Evolutionary conservation across 2,329 filamentous ascomycete species (phyloP), one percentile per base, ranked within the genome.

Genomic region (Neofusicoccum kwambonambiense): DNA sequence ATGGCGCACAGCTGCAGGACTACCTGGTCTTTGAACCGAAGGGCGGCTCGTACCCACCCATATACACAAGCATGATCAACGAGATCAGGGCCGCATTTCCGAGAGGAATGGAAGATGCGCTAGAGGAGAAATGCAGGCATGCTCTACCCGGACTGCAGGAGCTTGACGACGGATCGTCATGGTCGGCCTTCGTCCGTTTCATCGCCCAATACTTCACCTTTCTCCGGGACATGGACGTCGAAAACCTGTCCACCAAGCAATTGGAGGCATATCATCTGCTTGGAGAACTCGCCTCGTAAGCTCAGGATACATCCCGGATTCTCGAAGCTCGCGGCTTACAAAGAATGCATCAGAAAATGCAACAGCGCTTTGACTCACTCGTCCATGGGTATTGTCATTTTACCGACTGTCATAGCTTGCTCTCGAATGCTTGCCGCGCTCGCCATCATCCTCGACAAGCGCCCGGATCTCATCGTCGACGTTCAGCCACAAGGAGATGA

Each of bases 361-460:
- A 90, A 92, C 31, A 90, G 90, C 19, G 93, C 93, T 0, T 86
- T 97, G 54, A 87, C 88, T 6, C 90, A 97, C 72, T 87, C 90
- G 1, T 89, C 88, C 12, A 89, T 93, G 74, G 94, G 94, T 37
- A 86, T 89, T 35, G 85, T 97, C 71, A 87, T 97, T 70, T 86
- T 97, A 45, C 89, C 92, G 47, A 93, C 92, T 3, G 91, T 92
- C 73, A 88, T 97, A 70, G 90, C 90, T 35, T 86, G 96, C 62
- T 94, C 91, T 37, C 88, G 90, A 69, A 87, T 92, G 7, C 86
- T 97, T 27, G 90, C 92, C 8, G 89, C 89, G 69, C 84, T 97
- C 64, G 93, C 93, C 31, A 92, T 97, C 81, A 90, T 87, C 60
- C 84, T 97, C 44, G 92, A 94, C 75, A 90, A 89, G 68, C 87